These are phyloP conservation scores for Paramecium octaurelia DNA, from an alignment of 73 alveolate species.

Conservation along the genomic window DNA sequence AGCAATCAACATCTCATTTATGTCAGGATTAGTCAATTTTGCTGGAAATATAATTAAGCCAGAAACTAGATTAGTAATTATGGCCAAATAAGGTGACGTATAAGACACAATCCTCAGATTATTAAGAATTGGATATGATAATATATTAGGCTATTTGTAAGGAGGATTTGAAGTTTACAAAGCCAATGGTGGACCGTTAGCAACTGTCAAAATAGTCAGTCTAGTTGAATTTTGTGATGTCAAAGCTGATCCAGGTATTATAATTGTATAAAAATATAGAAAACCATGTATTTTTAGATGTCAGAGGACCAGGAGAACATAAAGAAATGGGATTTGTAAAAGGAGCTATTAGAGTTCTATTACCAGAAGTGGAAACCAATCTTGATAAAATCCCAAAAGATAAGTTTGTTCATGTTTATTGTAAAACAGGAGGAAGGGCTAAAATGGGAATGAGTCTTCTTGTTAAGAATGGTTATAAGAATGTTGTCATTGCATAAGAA, in stretches of 20 bases:
- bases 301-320: slow-evolving; percentile 2
- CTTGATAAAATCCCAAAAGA: slow-evolving; percentile 31
- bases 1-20: slow-evolving; percentile 46
- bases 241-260: background rate
- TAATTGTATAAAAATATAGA: background rate
- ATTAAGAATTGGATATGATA: slow-evolving; percentile 66
- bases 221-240: background rate
- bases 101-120: slow-evolving; percentile 59
- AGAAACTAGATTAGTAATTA: slow-evolving; percentile 25
- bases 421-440: slow-evolving; percentile 56
- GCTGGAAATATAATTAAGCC: slow-evolving; percentile 59
- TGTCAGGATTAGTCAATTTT: slow-evolving; percentile 54
- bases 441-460: slow-evolving; percentile 35
- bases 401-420: slow-evolving; percentile 42
- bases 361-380: slow-evolving; percentile 14
- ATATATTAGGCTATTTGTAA: slow-evolving; percentile 54
- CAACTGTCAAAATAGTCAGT: slow-evolving; percentile 20
- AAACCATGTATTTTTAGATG: background rate
- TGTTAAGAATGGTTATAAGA: slow-evolving; percentile 11
- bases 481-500: background rate
- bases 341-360: slow-evolving; percentile 51
- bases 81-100: slow-evolving; percentile 53
- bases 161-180: slow-evolving; percentile 62
- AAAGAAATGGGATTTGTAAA: slow-evolving; percentile 13
- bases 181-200: slow-evolving; percentile 16